These are phyloP conservation scores for Arthroderma uncinatum DNA, from an alignment of 2,329 filamentous ascomycete species.

Conservation along the genomic window DNA sequence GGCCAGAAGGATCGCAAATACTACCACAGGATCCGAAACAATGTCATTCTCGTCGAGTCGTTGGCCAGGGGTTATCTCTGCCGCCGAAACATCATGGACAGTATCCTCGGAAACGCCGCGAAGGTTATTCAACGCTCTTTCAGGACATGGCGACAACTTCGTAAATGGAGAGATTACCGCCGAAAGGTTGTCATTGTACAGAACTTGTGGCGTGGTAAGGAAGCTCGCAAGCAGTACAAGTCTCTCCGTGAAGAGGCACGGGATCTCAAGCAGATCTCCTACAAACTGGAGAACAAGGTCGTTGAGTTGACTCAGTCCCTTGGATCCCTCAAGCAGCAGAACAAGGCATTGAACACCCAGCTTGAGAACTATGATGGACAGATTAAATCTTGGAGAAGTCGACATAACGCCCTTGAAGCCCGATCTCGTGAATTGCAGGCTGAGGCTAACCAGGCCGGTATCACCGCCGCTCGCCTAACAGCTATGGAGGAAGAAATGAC, in stretches of 20 bases:
- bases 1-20: constrained; percentile 78
- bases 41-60: constrained; percentile 81
- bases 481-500: constrained; percentile 94
- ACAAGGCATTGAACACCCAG: constrained; percentile 77
- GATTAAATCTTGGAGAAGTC: constrained; percentile 88
- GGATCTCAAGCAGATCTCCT: constrained; percentile 98
- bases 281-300: constrained; percentile 99
- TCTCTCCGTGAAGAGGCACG: constrained; percentile 84
- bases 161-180: constrained; percentile 76
- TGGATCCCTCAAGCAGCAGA: constrained; percentile 84
- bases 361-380: constrained; percentile 94
- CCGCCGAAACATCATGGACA: constrained; percentile 86
- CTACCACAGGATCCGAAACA: constrained; percentile 66
- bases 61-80: constrained; percentile 83
- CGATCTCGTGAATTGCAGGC: constrained; percentile 88
- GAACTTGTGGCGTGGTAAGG: constrained; percentile 80
- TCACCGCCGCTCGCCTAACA: constrained; percentile 77
- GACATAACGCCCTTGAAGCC: constrained; percentile 79
- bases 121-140: constrained; percentile 82
- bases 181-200: constrained; percentile 83
- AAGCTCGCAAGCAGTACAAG: constrained; percentile 77
- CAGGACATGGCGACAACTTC: constrained; percentile 67
- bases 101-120: constrained; percentile 82
- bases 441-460: constrained; percentile 95
- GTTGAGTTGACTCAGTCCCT: constrained; percentile 92